Evolutionary conservation across 1,284 basidiomycete species (phyloP), one percentile per base, ranked within the genome.

Genomic region (Phellopilus nigrolimitatus): DNA sequence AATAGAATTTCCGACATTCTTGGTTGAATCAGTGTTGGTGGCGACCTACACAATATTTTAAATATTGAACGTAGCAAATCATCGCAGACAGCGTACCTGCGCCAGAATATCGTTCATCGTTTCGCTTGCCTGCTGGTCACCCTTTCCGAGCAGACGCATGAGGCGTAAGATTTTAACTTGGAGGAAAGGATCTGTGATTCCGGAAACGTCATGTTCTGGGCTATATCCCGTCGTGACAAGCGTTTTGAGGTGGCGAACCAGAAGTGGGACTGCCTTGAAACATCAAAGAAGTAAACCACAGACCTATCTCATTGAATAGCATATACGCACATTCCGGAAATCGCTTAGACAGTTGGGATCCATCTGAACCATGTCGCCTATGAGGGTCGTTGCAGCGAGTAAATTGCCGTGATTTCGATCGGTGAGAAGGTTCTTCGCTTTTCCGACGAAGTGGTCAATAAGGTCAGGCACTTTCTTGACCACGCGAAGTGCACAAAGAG

Each of bases 81-180:
- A 12, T 19, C 27, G 28, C 3, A 55, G 22, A 42, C 8, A 52
- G 47, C 70, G 49, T 57, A 87, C 88, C 75, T 97, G 95, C 7
- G 97, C 95, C 38, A 99, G 73, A 57, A 99, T 97, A 69, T 99
- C 97, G 67, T 99, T 99, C 95, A 99, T 98, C 5, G 84, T 80
- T 63, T 99, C 95, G 61, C 91, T 95, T 2, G 95, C 91, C 61
- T 86, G 82, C 41, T 75, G 78, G 62, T 97, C 91, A 1, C 87
- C 90, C 61, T 77, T 85, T 5, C 95, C 97, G 6, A 99, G 79
- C 27, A 98, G 65, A 27, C 95, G 82, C 37, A 99, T 74, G 22
- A 99, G 72, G n/a, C 93, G 86, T n/a, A 99, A 74, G 39, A 97
- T 85, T 71, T 99, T 99, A 63, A 95, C 88, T 71, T 99, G 95